Base-by-base conservation (phyloP, 1,284 basidiomycete genomes). In the Peniophora sp. region DNA sequence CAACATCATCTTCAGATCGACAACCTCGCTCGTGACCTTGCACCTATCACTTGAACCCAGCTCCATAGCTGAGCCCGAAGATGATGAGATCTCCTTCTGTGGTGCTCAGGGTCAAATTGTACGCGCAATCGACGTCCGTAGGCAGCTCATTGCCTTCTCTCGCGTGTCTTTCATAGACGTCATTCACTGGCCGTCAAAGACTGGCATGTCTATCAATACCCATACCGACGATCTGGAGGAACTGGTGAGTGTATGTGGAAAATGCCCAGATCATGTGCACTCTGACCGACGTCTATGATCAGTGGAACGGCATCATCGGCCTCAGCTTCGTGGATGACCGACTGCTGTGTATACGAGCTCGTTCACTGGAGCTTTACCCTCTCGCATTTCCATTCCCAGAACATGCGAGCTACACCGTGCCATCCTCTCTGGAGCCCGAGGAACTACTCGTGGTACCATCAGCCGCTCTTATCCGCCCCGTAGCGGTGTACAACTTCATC, bases 251-350 rank as follows among this genome's bases (percentile, higher is more conserved):
- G 15, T 45, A 12, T 12, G 27, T 32, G 27, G 27, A 32, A 32
- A 6, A 5, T 32, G 5, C 12, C 12, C 12, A 5, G 12, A 6
- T 32, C 6, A 32, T 32, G n/a, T 45, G 12, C 8, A 35, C 37
- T 20, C 5, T 41, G n/a, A 15, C 18, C 15, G 37, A 20, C 37
- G 6, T 41, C 8, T 15, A 15, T 17, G 9, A 5, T 17, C 48
- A 83, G 80, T 78, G 74, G 70, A 77, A 78, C 51, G 73, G 70
- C 1, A 65, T 80, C 8, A 62, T 75, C 2, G 69, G 66, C 6
- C 54, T 76, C 12, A 68, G 65, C n/a, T 69, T 79, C 46, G 65
- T 78, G 27, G 76, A 72, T 0, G 62, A 67, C 0, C 72, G 74
- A 47, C 59, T 83, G 14, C 59, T 83, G 12, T 69, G 75, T 24